Conservation (phyloP, 1,284 basidiomycete species). For the Sanghuangporus sanghuang region DNA sequence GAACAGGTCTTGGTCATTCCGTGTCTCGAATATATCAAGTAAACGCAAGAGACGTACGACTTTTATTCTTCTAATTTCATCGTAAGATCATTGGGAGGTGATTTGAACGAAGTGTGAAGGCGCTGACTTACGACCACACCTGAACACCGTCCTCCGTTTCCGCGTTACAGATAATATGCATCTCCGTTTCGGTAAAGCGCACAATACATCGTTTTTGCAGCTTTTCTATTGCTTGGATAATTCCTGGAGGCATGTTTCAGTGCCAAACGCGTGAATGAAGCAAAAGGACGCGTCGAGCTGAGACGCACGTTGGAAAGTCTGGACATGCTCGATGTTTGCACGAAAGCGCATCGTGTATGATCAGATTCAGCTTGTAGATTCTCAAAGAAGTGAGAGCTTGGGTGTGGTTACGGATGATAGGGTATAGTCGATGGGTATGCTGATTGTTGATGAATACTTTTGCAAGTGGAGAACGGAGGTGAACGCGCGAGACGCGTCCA, state of each 20-base stretch:
- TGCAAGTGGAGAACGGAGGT: background rate
- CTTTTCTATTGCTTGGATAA: conserved; percentile 75
- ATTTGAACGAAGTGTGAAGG: background rate
- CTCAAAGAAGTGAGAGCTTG: background rate
- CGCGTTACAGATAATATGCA: conserved; percentile 84
- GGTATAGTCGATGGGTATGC: background rate
- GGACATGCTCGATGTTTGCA: conserved; percentile 55
- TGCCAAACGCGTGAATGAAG: background rate
- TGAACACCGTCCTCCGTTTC: conserved; percentile 81
- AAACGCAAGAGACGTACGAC: conserved; percentile 26
- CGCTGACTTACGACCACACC: conserved; percentile 80
- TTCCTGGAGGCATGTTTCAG: conserved; percentile 38
- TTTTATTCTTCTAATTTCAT: conserved; percentile 30
- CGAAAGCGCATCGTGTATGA: conserved; percentile 57
- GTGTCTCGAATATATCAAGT: background rate
- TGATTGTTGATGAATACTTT: background rate
- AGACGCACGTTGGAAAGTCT: conserved; percentile 52
- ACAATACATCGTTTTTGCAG: conserved; percentile 81
- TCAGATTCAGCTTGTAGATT: background rate
- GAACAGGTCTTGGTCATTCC: background rate
- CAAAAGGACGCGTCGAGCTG: background rate
- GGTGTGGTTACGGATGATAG: background rate
- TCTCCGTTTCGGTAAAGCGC: conserved; percentile 68
- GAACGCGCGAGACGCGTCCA: background rate
- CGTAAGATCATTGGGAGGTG: background rate